Evolutionary conservation across 2,329 filamentous ascomycete species (phyloP), one percentile per base, ranked within the genome.

Genomic region (Fusarium tupiense): DNA sequence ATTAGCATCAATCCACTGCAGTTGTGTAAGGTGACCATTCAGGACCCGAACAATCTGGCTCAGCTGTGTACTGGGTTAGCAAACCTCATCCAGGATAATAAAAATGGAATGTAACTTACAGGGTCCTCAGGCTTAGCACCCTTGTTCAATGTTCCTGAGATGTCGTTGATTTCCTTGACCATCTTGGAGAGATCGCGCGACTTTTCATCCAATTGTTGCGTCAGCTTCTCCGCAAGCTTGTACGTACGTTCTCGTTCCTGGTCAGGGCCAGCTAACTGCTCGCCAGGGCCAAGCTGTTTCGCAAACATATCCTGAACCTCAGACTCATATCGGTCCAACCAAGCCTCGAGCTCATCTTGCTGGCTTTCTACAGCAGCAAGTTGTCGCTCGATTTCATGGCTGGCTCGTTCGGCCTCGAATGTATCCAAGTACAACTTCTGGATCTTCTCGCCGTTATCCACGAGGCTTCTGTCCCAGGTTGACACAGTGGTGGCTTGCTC

Each of bases 151-250:
- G 92, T 94, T 62, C 93, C 90, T n/a, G 94, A 96, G 71, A 97
- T 96, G 76, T 92, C 91, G 81, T 99, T 99, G 81, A 99, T 97
- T 84, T 98, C 96, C 81, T 97, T 95, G 77, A 99, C 97, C 95
- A 99, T 98, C 84, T 94, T 96, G 54, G 91, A 91, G 72, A 99
- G 87, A 81, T 98, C 95, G 81, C 94, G 94, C 80, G 94, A 95
- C 91, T 98, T 97, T 77, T 97, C 95, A 66, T 97, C 95, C 74
- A 99, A 87, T 74, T 94, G 91, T 80, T 97, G 94, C 17, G 94
- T 94, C 74, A 98, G 88, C 83, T 94, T 96, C 87, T 99, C 96
- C 4, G 96, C 96, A 60, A 97, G 87, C 88, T 98, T 97, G 86
- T 98, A 98, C 75, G 96, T 98, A 81, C 93, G 90, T 87, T 99